Evolutionary conservation across 805 yeast genomes (phyloP).

Genomic region (Cyberlindnera xylosilytica): DNA sequence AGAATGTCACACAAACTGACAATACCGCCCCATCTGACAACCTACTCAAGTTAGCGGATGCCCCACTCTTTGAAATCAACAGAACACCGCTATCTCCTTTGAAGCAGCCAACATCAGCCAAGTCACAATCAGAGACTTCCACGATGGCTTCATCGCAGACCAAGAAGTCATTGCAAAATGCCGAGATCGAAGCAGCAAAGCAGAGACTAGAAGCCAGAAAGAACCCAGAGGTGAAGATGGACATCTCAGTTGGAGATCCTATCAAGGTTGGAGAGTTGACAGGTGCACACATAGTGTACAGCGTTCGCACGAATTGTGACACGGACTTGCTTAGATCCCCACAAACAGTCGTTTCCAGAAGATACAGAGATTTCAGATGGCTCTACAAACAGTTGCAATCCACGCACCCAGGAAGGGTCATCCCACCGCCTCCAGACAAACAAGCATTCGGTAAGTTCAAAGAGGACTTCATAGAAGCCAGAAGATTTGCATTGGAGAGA

Average conservation of each 20-base stretch:
- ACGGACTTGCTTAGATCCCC: conserved; percentile 30
- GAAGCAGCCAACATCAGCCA: conserved; percentile 9
- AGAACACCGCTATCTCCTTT: conserved; percentile 27
- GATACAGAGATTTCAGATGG: conserved; percentile 95
- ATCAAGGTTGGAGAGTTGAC: conserved; percentile 88
- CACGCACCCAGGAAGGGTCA: conserved; percentile 84
- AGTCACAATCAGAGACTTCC: conserved; percentile 6
- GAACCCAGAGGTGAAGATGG: conserved; percentile 35
- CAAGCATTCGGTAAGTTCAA: conserved; percentile 91
- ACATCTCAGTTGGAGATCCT: conserved; percentile 84
- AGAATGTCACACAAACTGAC: conserved; percentile 25
- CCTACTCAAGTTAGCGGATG: conserved; percentile 45
- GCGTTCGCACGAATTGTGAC: conserved; percentile 59
- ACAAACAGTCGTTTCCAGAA: conserved; percentile 64
- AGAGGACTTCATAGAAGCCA: conserved; percentile 81
- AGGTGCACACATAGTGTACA: conserved; percentile 83
- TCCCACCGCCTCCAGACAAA: conserved; percentile 96
- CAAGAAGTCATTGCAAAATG: neutral
- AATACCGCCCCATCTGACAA: conserved; percentile 31
- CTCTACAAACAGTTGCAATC: conserved; percentile 81
- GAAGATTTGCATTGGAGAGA: conserved; percentile 78
- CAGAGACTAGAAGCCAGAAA: conserved; percentile 10
- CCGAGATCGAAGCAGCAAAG: conserved; percentile 13
- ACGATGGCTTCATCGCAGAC: conserved; percentile 6
- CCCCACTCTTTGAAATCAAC: conserved; percentile 50